Base-by-base conservation (phyloP, 345 rosid species). In the Hevea brasiliensis region DNA sequence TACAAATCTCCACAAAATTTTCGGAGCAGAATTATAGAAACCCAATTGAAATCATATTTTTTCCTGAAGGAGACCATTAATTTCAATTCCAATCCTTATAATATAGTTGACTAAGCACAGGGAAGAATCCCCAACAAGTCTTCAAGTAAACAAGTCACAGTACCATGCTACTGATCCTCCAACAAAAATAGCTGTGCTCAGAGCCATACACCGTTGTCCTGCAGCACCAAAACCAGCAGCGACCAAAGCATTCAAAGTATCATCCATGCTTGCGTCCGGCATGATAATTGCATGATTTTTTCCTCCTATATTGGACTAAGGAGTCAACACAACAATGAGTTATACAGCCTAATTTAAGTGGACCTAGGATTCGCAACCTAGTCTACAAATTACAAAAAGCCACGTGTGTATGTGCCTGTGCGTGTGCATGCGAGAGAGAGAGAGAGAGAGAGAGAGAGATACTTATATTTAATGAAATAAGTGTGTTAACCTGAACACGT, bases 171-270 rank as follows among this genome's bases (percentile, higher is more conserved):
- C 61, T 60, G 76, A 75, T 72, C 79, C 85, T 81, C 93, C 93
- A 67, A 89, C 86, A 76, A 89, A 87, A 54, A 89, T 72, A 56
- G 76, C 89, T 8, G 84, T 80, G 79, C 79, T 75, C 42, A 87
- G 75, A 23, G 87, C 80, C 75, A 70, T 76, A 74, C 88, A 81
- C 70, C 81, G 84, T 50, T 89, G 93, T 73, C 90, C 93, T 51
- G 86, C 89, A 61, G 81, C 85, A 67, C 93, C 89, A 78, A 89
- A 87, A 18, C 88, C 90, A 72, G 85, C 80, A 61, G 90, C 85
- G 59, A 77, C 89, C 56, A 89, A 48, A 66, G 85, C 81, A 82
- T 81, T 79, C 76, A 89, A 32, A 75, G 93, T 87, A 72, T 84
- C 83, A 61, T 81, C 93, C 67, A 75, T 54, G 69, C 74, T 84